Conservation (phyloP, 2,329 filamentous ascomycete species). For the Cadophora luteo-olivacea region DNA sequence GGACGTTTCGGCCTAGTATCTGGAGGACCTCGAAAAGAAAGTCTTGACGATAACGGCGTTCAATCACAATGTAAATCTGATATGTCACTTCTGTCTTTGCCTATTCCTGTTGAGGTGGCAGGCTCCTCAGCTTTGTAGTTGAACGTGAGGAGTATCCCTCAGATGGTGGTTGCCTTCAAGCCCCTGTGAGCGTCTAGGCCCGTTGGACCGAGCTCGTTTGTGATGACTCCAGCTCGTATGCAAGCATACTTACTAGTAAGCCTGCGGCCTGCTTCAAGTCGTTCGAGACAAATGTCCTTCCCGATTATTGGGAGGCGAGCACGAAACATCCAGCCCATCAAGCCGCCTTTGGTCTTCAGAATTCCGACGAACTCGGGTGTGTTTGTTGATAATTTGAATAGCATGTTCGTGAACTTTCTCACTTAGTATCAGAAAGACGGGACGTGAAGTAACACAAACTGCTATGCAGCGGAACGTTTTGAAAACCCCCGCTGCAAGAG, state of each 20-base stretch:
- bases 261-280: neutral
- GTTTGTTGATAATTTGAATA: neutral
- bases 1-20: conserved; percentile 29
- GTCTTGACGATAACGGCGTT: neutral
- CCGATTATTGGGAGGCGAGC: neutral
- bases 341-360: neutral
- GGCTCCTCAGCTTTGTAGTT: conserved; percentile 6
- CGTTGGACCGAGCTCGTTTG: conserved; percentile 2
- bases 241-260: neutral
- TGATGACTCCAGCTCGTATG: neutral
- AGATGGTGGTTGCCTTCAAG: neutral
- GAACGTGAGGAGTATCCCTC: neutral
- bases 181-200: neutral
- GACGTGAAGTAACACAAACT: neutral
- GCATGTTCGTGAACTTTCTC: neutral
- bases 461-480: neutral
- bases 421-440: neutral
- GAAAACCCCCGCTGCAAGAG: neutral
- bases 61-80: conserved; percentile 22
- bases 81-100: conserved; percentile 16
- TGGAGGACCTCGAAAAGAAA: conserved; percentile 19
- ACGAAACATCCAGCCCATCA: neutral
- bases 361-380: neutral
- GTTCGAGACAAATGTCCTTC: neutral
- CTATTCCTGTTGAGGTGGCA: neutral